Conservation (phyloP, 2,329 filamentous ascomycete genomes). For the Ramichloridium luteum region DNA sequence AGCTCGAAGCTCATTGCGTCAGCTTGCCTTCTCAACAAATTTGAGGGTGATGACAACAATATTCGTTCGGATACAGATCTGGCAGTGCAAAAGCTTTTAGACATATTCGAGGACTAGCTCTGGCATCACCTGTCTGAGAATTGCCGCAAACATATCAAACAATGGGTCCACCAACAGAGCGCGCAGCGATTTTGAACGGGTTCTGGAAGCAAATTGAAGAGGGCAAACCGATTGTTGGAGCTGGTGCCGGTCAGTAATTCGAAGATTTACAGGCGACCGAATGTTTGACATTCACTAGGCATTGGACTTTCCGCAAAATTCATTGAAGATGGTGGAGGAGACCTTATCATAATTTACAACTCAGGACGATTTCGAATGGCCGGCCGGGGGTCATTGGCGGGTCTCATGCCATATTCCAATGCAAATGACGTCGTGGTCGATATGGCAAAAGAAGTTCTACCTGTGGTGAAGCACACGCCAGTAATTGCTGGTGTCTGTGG, state of each 20-base stretch:
- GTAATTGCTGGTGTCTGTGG: conserved; percentile 61
- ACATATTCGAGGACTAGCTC: no score
- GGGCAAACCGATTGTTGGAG: conserved; percentile 52
- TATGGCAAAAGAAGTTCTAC: conserved; percentile 57
- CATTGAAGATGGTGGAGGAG: conserved; percentile 54
- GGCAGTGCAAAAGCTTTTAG: no score
- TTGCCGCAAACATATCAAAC: no score
- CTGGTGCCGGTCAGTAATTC: conserved; percentile 42
- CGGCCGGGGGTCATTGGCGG: conserved; percentile 54
- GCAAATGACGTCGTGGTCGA: conserved; percentile 58
- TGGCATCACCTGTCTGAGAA: no score
- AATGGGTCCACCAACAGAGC: conserved; percentile 47
- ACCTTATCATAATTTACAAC: conserved; percentile 63
- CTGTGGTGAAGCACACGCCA: conserved; percentile 49
- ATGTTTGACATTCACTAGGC: conserved; percentile 27
- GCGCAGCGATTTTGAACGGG: conserved; percentile 42
- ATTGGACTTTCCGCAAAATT: conserved; percentile 61
- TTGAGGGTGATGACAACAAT: no score
- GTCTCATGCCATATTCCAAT: conserved; percentile 59
- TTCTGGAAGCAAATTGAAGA: conserved; percentile 44
- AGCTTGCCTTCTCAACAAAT: no score
- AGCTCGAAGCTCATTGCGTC: no score
- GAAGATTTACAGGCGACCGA: not conserved
- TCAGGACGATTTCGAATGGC: conserved; percentile 63
- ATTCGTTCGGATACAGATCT: no score